A percentile compares a stretch with the other conserved stretches of the same genome.
Evolutionary conservation across 192 early-diverging fungal genomes (phyloP).

Genomic region (Coemansia sp.): DNA sequence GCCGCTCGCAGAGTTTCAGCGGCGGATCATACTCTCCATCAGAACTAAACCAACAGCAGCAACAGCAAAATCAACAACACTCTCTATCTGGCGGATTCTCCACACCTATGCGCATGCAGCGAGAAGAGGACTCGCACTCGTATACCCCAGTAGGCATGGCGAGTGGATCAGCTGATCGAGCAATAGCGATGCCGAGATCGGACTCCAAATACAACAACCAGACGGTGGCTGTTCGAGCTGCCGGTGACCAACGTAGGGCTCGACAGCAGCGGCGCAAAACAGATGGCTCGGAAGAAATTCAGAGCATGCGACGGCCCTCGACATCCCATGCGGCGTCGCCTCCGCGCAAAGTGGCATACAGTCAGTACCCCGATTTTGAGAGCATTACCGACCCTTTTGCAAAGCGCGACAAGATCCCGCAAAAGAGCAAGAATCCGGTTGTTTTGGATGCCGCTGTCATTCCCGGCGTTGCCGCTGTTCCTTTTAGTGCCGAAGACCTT

Average conservation of each 20-base stretch:
- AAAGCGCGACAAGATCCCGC: constrained; percentile 52
- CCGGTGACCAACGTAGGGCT: constrained; percentile 12
- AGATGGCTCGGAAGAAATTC: constrained; percentile 19
- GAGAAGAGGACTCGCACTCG: background rate
- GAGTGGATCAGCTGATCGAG: background rate
- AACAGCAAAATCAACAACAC: background rate
- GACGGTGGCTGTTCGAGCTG: constrained; percentile 5
- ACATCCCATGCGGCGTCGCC: constrained; percentile 24
- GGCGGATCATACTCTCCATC: background rate
- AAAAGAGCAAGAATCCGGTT: constrained; percentile 25
- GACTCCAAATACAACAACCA: constrained; percentile 20
- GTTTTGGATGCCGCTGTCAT: background rate
- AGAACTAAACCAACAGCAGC: background rate
- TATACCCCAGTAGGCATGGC: background rate
- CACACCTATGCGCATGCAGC: background rate
- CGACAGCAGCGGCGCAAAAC: constrained; percentile 37
- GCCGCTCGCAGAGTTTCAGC: constrained; percentile 19
- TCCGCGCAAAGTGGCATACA: constrained; percentile 33
- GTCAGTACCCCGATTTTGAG: constrained; percentile 50
- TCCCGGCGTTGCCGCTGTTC: background rate
- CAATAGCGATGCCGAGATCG: constrained; percentile 4
- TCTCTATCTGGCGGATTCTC: background rate
- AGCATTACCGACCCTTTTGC: constrained; percentile 48
- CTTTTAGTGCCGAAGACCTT: too few species aligned
- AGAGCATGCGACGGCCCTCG: constrained; percentile 18